These are phyloP conservation scores for Candida tropicalis DNA, from an alignment of 1,139 yeast species.

Conservation along the genomic window DNA sequence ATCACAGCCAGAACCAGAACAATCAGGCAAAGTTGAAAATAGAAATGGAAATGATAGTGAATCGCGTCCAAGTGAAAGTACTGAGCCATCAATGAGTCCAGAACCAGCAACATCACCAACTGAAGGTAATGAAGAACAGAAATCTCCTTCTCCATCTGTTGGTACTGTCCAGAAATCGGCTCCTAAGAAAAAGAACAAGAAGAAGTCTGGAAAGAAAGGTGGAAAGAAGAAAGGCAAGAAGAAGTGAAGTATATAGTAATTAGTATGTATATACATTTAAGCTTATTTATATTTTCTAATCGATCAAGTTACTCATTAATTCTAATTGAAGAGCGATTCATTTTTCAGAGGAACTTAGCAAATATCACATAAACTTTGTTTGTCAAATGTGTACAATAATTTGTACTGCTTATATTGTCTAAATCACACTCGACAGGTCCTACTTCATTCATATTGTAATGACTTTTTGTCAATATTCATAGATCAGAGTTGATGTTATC, in stretches of 20 bases:
- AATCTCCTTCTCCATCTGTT: neutral
- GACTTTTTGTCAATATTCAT: too few relatives aligned
- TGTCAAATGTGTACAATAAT: too few relatives aligned
- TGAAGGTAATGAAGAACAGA: neutral
- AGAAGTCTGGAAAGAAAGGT: conserved; percentile 18
- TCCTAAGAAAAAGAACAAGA: conserved; percentile 16
- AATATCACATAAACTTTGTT: too few relatives aligned
- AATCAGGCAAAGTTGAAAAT: neutral
- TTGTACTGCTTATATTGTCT: too few relatives aligned
- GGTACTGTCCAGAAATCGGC: conserved; percentile 1
- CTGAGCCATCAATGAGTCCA: conserved; percentile 5
- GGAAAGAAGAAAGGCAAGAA: conserved; percentile 21
- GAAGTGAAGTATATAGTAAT: conserved; percentile 11
- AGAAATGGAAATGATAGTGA: neutral
- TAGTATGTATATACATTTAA: neutral
- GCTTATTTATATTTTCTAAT: neutral
- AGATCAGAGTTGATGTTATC: too few relatives aligned
- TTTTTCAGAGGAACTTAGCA: too few relatives aligned
- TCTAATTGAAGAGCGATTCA: too few relatives aligned
- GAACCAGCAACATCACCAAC: conserved; percentile 1
- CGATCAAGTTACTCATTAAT: too few relatives aligned
- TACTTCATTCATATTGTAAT: too few relatives aligned
- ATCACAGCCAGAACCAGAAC: neutral
- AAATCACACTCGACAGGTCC: too few relatives aligned
- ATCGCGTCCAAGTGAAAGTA: neutral